Evolutionary conservation across 2,329 filamentous ascomycete species (phyloP).

Genomic region (Trichophyton rubrum): DNA sequence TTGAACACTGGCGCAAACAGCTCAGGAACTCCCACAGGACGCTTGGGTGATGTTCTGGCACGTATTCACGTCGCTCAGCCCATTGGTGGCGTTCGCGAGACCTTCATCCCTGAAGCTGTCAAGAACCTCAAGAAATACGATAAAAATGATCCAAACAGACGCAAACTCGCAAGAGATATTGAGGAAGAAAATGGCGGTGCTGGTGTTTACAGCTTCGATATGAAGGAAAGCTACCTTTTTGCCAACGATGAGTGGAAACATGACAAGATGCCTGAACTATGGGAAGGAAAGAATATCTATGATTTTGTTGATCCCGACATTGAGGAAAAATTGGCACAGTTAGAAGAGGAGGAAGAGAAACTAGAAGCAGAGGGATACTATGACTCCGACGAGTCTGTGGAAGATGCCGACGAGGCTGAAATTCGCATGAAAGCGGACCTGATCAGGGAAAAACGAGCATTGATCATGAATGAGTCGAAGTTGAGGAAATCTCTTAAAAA

Average conservation of each 20-base stretch:
- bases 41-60: constrained; percentile 79
- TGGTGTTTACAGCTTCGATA: constrained; percentile 89
- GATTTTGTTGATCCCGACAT: constrained; percentile 97
- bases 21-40: constrained; percentile 62
- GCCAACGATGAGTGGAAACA: constrained; percentile 89
- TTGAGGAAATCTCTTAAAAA: constrained; percentile 98
- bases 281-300: constrained; percentile 93
- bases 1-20: constrained; percentile 76
- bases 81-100: constrained; percentile 65
- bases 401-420: constrained; percentile 80
- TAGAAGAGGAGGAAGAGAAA: constrained; percentile 92
- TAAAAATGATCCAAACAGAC: constrained; percentile 72
- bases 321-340: constrained; percentile 74
- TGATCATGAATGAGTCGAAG: constrained; percentile 87
- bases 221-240: constrained; percentile 77
- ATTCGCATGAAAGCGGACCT: constrained; percentile 82
- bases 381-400: constrained; percentile 68
- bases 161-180: constrained; percentile 67
- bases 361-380: constrained; percentile 89
- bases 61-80: constrained; percentile 97
- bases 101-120: constrained; percentile 76
- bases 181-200: constrained; percentile 89
- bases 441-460: constrained; percentile 84
- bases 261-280: constrained; percentile 87
- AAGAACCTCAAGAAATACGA: constrained; percentile 79